Evolutionary conservation across 495 filamentous ascomycete genomes (phyloP), one percentile per base, ranked within the genome.

Genomic region (Penicillium cosmopolitanum): DNA sequence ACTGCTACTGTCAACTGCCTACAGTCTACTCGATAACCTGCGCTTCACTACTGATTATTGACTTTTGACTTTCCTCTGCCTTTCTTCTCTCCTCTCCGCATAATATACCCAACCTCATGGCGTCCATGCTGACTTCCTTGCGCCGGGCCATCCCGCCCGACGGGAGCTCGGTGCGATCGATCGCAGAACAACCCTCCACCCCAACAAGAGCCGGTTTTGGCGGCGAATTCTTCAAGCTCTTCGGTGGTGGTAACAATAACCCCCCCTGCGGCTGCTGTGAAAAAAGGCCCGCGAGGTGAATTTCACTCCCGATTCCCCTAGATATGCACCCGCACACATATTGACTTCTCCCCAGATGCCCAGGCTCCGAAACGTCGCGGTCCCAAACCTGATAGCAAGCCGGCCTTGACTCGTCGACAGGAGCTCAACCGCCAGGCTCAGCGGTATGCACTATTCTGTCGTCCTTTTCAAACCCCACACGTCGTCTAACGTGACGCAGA

Each of bases 371-470:
- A 98, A 75, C 85, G 90, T 56, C 84, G 95, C 66, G 95, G 95
- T 3, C 95, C 95, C 0, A 98, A 98, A 66, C 95, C 95, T 25
- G 95, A 98, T 71, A 96, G 91, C 77, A 97, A 96, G 66, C 95
- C 95, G 4, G 92, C 95, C 50, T 74, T 96, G 63, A 98, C 93
- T n/a, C 81, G 94, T 40, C 83, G 93, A 50, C 95, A 98, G 67
- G 95, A 98, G 68, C 75, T 97, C 50, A 98, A 98, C 69, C 85
- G 95, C 55, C 93, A 97, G 77, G 95, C 95, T 28, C 95, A 98
- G 73, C 88, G 94, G 93, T 95, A 86, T 47, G 18, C 25, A 46
- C 18, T 13, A 23, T 11, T 6, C 21, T 28, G 16, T 23, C 21
- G 28, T 31, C 28, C 23, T 23, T 4, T 31, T 2, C 28, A 31